Evolutionary conservation across 2,329 filamentous ascomycete species (phyloP), one percentile per base, ranked within the genome.

Genomic region (Sclerotiophoma versabilis): DNA sequence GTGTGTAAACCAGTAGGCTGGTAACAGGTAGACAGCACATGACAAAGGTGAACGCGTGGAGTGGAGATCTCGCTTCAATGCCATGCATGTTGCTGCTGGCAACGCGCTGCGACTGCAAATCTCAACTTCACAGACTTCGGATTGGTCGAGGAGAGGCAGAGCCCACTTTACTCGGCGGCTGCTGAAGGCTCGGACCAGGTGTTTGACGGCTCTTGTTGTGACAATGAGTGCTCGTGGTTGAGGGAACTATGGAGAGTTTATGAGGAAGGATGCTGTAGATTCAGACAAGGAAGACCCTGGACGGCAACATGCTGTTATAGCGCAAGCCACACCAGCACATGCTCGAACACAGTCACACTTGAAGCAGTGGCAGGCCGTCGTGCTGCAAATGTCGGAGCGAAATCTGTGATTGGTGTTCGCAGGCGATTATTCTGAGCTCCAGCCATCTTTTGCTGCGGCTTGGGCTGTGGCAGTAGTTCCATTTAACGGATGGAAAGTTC

Each of bases 401-500:
- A 30, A 19, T 36, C 29, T 34, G 43, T 60, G 57, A 58, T 56
- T 60, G 59, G 61, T 42, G 52, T 49, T 41, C 34, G 44, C 30
- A 11, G 50, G 29, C 34, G 48, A 42, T 44, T 45, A 29, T 23
- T 32, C 34, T 59, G 48, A 49, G 59, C 58, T 54, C 62, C 64
- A 64, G 64, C 64, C 63, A 60, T 62, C 49, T 50, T 49, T 46
- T 44, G 48, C 44, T 57, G 61, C 58, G 63, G 61, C 64, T 56
- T 54, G 61, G 30, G 49, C 49, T 58, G 47, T 60, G 41, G 61
- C 56, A 50, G 56, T 51, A 36, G 41, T 54, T 22, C 10, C 30
- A 42, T 47, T 46, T 42, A 26, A 41, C 22, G 46, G 23, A 55
- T 71, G 60, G 70, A 73, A 73, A 58, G 53, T 72, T 71, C 70